Evolutionary conservation across 352 stramenopile genomes (phyloP).

Genomic region (Phytophthora meadii): DNA sequence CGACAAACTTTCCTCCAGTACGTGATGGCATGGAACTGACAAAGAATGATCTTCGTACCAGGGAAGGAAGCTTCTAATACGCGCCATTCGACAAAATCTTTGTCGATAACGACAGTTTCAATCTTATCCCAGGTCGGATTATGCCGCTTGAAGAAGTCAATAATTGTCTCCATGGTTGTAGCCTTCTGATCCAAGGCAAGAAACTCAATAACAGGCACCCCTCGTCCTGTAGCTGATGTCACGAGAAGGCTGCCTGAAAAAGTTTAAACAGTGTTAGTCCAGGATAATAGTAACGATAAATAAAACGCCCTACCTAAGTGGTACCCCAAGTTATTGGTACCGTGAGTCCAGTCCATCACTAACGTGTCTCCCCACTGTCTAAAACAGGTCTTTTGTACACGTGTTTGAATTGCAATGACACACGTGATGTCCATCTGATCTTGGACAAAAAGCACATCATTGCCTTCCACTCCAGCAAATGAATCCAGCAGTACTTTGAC

Average conservation of each 20-base stretch:
- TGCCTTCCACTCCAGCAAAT: constrained; percentile 13
- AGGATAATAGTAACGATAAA: too few species aligned
- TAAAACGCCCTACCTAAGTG: constrained; percentile 8
- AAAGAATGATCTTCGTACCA: constrained; percentile 7
- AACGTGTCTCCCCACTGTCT: not conserved
- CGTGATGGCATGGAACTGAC: constrained; percentile 15
- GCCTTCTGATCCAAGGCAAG: constrained; percentile 27
- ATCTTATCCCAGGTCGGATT: not conserved
- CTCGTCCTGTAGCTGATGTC: constrained; percentile 22
- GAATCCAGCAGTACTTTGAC: not conserved
- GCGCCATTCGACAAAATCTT: constrained; percentile 21
- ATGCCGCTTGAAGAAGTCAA: constrained; percentile 5
- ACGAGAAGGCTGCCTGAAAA: constrained; percentile 20
- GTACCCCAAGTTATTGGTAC: not conserved
- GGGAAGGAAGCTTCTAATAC: constrained; percentile 6
- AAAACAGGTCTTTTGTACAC: not conserved
- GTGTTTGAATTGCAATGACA: not conserved
- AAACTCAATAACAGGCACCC: constrained; percentile 29
- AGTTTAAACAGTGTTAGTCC: too few species aligned
- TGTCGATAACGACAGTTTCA: constrained; percentile 20
- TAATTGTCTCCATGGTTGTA: constrained; percentile 12
- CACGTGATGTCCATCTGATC: constrained; percentile 1
- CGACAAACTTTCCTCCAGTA: constrained; percentile 13
- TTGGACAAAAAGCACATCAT: constrained; percentile 1
- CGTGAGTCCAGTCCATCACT: constrained; percentile 4